phyloP scores from a whole-genome alignment of 129 eudicot genomes.

The Tanacetum coccineum region DNA sequence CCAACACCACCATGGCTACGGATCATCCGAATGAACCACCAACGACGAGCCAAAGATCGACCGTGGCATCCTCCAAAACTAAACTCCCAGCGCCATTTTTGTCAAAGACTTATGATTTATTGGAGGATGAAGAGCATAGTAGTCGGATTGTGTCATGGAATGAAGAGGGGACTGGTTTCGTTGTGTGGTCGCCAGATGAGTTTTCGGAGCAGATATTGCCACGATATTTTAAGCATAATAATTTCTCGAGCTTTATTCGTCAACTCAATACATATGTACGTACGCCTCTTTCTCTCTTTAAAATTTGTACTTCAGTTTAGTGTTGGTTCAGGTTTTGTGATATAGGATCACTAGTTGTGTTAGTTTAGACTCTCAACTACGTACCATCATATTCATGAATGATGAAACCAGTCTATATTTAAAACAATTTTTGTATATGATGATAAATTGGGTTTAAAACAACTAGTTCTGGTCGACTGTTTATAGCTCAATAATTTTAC shows the following conservation, averaged over 20 bases:
- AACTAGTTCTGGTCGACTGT: too few species aligned
- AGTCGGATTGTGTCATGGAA: slow-evolving; percentile 45
- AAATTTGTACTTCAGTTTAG: neutral
- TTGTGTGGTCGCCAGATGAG: slow-evolving; percentile 55
- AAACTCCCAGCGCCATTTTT: slow-evolving; percentile 51
- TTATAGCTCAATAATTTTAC: too few species aligned
- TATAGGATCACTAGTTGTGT: slow-evolving; percentile 6
- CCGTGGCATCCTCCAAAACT: slow-evolving; percentile 19
- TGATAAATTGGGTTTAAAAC: too few species aligned
- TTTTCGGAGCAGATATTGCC: slow-evolving; percentile 52
- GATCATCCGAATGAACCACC: slow-evolving; percentile 2
- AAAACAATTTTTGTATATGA: too few species aligned
- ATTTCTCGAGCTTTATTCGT: slow-evolving; percentile 58
- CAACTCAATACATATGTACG: slow-evolving; percentile 65
- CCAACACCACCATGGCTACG: slow-evolving; percentile 12
- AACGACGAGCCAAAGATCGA: slow-evolving; percentile 12
- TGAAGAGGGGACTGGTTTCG: slow-evolving; percentile 40
- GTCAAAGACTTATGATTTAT: slow-evolving; percentile 46
- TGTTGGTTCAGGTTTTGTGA: neutral
- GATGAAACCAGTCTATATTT: too few species aligned
- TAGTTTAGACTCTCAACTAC: neutral
- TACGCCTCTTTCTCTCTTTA: neutral
- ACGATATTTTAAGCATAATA: slow-evolving; percentile 54
- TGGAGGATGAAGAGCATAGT: slow-evolving; percentile 36
- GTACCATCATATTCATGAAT: too few species aligned